phyloP scores from a whole-genome alignment of 768 basidiomycete genomes.

The Suillus fuscotomentosus region DNA sequence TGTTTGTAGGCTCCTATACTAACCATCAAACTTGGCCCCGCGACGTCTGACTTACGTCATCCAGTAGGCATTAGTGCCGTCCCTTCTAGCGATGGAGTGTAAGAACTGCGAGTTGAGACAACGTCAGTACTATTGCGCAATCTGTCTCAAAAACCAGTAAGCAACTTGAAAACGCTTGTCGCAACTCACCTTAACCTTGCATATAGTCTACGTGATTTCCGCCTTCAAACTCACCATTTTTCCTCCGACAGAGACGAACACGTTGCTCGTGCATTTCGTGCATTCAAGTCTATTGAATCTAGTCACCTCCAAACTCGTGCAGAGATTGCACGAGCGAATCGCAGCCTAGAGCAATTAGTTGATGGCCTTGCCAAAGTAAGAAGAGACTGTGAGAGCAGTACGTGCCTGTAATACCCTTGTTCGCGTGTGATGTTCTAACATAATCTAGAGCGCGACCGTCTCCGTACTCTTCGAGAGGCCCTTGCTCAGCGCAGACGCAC shows the following conservation, averaged over 20 bases:
- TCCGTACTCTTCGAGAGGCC: slow-evolving; percentile 52
- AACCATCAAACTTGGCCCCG: too few relatives aligned
- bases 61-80: too few relatives aligned
- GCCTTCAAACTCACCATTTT: slow-evolving; percentile 55
- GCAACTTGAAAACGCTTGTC: slow-evolving; percentile 19
- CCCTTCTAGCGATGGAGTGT: slow-evolving; percentile 59
- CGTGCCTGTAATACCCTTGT: slow-evolving; percentile 19
- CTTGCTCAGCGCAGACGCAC: slow-evolving; percentile 66
- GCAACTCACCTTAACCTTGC: not conserved
- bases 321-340: slow-evolving; percentile 44
- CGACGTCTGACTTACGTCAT: too few relatives aligned
- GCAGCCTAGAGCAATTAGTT: slow-evolving; percentile 51
- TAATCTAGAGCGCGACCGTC: slow-evolving; percentile 57
- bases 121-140: slow-evolving; percentile 71
- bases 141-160: slow-evolving; percentile 66
- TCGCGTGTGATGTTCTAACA: not conserved
- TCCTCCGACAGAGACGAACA: slow-evolving; percentile 60
- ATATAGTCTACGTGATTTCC: slow-evolving; percentile 55
- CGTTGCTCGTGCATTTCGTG: slow-evolving; percentile 48
- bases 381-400: slow-evolving; percentile 64
- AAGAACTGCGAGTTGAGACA: slow-evolving; percentile 70
- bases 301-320: slow-evolving; percentile 47
- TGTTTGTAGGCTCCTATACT: too few relatives aligned
- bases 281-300: slow-evolving; percentile 43
- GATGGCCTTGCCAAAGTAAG: slow-evolving; percentile 46